Evolutionary conservation across 345 rosid genomes (phyloP).

Genomic region (Crucihimalaya himalaica): DNA sequence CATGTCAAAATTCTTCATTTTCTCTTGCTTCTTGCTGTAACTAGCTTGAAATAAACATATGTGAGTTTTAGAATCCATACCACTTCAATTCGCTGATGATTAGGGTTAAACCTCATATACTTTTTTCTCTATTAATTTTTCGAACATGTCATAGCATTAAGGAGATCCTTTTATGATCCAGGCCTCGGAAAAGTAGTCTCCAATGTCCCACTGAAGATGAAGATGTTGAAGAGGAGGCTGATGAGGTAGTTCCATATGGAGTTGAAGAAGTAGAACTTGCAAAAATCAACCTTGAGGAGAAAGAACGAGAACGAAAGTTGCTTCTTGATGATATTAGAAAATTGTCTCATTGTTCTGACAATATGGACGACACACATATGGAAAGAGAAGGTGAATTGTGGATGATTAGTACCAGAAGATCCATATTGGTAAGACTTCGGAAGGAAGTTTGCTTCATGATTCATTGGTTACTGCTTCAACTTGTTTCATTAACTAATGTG

Average conservation of each 20-base stretch:
- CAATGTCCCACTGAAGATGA: conserved; percentile 89
- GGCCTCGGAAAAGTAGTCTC: conserved; percentile 93
- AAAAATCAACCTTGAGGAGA: conserved; percentile 76
- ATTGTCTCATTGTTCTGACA: conserved; percentile 58
- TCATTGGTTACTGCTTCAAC: not conserved
- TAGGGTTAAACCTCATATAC: conserved; percentile 10
- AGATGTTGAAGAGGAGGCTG: conserved; percentile 97
- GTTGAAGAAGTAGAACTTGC: conserved; percentile 98
- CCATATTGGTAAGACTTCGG: conserved; percentile 45
- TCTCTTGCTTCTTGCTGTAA: conserved; percentile 7
- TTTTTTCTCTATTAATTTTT: not conserved
- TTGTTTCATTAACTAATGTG: not conserved
- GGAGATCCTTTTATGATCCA: conserved; percentile 42
- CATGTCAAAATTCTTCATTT: conserved; percentile 6
- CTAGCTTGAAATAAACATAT: conserved; percentile 13
- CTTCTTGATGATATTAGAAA: conserved; percentile 78
- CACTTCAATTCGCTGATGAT: not conserved
- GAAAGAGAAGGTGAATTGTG: conserved; percentile 46
- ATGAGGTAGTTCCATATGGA: conserved; percentile 96
- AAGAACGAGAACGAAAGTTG: conserved; percentile 72
- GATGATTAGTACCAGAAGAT: conserved; percentile 51
- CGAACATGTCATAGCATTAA: not conserved
- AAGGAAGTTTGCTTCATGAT: conserved; percentile 23
- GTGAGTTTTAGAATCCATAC: not conserved
- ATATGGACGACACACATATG: conserved; percentile 51